Evolutionary conservation across 2,329 filamentous ascomycete species (phyloP).

Genomic region (Colletotrichum sp.): DNA sequence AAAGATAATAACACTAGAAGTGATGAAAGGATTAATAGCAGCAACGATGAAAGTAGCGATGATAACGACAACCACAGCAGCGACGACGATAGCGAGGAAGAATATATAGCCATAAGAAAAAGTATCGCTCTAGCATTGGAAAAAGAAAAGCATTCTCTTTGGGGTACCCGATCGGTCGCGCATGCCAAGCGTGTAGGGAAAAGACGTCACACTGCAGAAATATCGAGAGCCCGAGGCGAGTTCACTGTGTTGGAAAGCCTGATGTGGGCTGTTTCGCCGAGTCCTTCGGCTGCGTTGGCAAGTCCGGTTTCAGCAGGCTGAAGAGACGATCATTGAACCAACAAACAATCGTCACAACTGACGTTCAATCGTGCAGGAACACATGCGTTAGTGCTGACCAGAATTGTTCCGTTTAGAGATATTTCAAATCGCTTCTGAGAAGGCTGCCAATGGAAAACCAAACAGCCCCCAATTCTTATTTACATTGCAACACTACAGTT

Average conservation of each 20-base stretch:
- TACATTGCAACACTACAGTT: background rate
- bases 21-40: too few species aligned
- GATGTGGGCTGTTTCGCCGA: background rate
- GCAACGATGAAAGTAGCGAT: accelerated
- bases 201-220: background rate
- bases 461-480: background rate
- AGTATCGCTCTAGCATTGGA: too few species aligned
- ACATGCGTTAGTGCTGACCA: background rate
- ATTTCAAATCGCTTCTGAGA: background rate
- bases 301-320: background rate
- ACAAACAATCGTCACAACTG: background rate
- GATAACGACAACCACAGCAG: accelerated
- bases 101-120: too few species aligned
- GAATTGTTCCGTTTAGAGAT: background rate
- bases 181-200: background rate
- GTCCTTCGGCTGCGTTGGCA: background rate
- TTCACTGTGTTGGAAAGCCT: background rate
- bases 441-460: background rate
- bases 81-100: accelerated
- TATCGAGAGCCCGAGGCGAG: background rate
- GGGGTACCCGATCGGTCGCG: background rate
- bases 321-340: background rate
- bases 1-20: too few species aligned
- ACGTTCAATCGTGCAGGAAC: background rate
- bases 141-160: too few species aligned